Evolutionary conservation across 305 asterid genomes (phyloP).

Genomic region (Salvia sclarea): DNA sequence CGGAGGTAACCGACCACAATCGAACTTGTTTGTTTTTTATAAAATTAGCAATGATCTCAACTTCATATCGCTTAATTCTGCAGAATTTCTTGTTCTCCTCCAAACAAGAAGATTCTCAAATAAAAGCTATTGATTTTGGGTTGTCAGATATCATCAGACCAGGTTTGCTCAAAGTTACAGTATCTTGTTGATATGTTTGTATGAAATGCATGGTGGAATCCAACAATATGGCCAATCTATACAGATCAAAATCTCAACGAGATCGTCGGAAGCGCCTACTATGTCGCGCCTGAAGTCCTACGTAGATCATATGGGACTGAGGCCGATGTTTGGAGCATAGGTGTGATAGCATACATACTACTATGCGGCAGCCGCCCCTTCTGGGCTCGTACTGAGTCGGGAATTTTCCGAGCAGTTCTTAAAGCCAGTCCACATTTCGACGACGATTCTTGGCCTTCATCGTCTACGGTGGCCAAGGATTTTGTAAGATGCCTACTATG

Average conservation of each 20-base stretch:
- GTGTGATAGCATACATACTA: conserved; percentile 66
- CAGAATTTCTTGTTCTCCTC: conserved; percentile 67
- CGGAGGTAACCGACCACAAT: conserved; percentile 68
- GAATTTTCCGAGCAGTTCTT: conserved; percentile 56
- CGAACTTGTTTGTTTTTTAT: not conserved
- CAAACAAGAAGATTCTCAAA: conserved; percentile 50
- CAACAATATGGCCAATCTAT: conserved; percentile 24
- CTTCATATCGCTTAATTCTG: conserved; percentile 9
- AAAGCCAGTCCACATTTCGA: conserved; percentile 60
- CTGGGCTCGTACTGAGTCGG: conserved; percentile 77
- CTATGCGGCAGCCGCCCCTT: conserved; percentile 78
- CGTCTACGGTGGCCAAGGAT: conserved; percentile 54
- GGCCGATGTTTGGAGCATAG: conserved; percentile 75
- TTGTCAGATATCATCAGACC: conserved; percentile 64
- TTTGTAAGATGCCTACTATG: conserved; percentile 54
- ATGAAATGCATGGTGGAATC: conserved; percentile 2
- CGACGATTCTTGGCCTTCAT: conserved; percentile 60
- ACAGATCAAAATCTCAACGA: conserved; percentile 70
- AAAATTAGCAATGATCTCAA: not conserved
- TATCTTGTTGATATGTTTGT: not conserved
- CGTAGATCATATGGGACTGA: conserved; percentile 58
- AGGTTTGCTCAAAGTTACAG: conserved; percentile 35
- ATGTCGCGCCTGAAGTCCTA: conserved; percentile 77
- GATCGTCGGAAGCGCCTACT: conserved; percentile 72
- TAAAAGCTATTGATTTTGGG: conserved; percentile 75